Conservation (phyloP, 1,284 basidiomycete species). For the Prillingera fragicola region DNA sequence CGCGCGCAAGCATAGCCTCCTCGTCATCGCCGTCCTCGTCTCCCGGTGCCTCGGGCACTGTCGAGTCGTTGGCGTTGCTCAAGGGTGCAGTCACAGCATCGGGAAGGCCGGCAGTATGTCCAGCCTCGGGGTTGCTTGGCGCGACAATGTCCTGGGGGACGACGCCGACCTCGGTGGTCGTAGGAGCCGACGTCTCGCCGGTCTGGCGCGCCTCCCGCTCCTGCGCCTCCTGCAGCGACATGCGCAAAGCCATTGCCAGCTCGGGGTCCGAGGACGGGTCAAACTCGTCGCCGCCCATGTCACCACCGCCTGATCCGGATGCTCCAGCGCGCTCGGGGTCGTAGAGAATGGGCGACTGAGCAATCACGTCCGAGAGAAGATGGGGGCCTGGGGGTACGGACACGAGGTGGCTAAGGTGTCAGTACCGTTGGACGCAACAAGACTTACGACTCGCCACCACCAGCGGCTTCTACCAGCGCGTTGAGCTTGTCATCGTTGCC, state of each 20-base stretch:
- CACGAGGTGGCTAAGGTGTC: constrained; percentile 59
- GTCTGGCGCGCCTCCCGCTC: constrained; percentile 49
- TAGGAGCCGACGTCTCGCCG: constrained; percentile 14
- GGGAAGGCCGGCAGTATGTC: constrained; percentile 15
- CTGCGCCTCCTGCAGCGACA: constrained; percentile 96
- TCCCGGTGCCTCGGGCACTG: constrained; percentile 20
- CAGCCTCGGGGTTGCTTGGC: constrained; percentile 12
- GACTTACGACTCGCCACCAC: constrained; percentile 44
- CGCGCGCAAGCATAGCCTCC: constrained; percentile 39
- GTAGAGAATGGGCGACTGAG: constrained; percentile 75
- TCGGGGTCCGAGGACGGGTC: constrained; percentile 95
- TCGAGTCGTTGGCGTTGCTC: constrained; percentile 24
- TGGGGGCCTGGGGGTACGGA: constrained; percentile 70
- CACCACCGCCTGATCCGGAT: constrained; percentile 50
- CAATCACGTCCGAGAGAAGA: constrained; percentile 76
- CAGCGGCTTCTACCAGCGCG: constrained; percentile 47
- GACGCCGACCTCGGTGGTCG: constrained; percentile 8
- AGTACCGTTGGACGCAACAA: not conserved
- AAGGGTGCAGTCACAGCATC: constrained; percentile 23
- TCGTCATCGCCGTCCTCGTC: constrained; percentile 39
- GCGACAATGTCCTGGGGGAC: constrained; percentile 3
- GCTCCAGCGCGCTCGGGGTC: constrained; percentile 67
- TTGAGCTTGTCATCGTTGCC: constrained; percentile 45
- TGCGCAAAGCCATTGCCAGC: constrained; percentile 92
- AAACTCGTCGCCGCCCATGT: constrained; percentile 62